Base-by-base conservation (phyloP, 106 monocot genomes). In the Acorus gramineus region DNA sequence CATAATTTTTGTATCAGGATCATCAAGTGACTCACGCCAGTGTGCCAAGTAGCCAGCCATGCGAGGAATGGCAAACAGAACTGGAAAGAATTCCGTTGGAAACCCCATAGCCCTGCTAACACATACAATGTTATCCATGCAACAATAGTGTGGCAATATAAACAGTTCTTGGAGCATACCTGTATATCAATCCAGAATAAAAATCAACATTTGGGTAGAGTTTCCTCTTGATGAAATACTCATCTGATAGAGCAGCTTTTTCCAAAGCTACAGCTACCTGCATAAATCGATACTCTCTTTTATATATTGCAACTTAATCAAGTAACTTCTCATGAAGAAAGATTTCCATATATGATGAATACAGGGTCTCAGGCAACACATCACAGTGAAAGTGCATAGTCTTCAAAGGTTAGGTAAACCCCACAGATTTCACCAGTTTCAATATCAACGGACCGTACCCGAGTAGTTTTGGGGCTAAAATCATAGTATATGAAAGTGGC, bases 1-100 rank as follows among this genome's bases (percentile, higher is more conserved):
- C 81, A 91, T 91, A 64, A 98, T 98, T 76, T 98, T 98, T n/a
- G 88, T 91, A 61, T 98, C 96, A 59, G 96, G 91, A 76, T 91
- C 96, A 83, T 91, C 85, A n/a, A 98, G 84, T n/a, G 96, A 98
- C 63, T 98, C 96, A 52, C 85, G 73, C 96, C 96, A 98, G 67
- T 98, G 96, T 57, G 91, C 73, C 48, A 98, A 71, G 50, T 84
- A 98, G 13, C 96, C 96, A 77, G 87, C 91, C 96, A 98, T 98
- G 6, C 96, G 83, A 60, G 96, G 88, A 47, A 98, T 85, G 2
- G 87, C 96, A 81, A 98, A 91, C 63, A 91, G 66, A 50, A 91
- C 85, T 50, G 91, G 65, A 49, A 98, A 98, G 67, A 91, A 98
- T 59, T 98, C 96, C 42, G 91, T 67, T n/a, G 98, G 98, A 53